Conservation (phyloP, 208 protist species). For the Strigomonas culicis region DNA sequence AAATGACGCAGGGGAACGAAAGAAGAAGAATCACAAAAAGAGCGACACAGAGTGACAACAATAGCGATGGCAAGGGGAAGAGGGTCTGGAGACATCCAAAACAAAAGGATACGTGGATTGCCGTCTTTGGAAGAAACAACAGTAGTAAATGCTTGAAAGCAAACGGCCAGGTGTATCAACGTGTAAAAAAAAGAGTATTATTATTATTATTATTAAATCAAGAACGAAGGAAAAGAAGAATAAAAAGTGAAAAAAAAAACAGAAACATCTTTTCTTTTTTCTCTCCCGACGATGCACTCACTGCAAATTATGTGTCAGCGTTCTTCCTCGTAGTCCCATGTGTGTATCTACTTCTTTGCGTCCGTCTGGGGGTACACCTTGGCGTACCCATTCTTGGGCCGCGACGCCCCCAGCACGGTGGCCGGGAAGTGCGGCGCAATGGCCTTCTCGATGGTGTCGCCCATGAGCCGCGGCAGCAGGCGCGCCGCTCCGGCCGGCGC, state of each 20-base stretch:
- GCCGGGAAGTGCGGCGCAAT: constrained; percentile 53
- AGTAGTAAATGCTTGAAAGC: too few species aligned
- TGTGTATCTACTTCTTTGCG: too few species aligned
- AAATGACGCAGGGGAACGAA: constrained; percentile 7
- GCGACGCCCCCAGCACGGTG: constrained; percentile 28
- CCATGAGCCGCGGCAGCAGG: constrained; percentile 50
- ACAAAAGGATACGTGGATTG: too few species aligned
- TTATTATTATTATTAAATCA: not conserved
- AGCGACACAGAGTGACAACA: not conserved
- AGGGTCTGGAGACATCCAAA: too few species aligned
- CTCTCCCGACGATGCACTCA: too few species aligned
- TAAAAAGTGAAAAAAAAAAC: constrained; percentile 18
- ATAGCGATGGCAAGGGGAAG: too few species aligned
- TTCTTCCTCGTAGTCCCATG: too few species aligned
- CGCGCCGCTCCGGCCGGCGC: constrained; percentile 48
- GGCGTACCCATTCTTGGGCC: constrained; percentile 45
- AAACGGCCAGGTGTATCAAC: not conserved
- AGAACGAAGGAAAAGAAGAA: constrained; percentile 1
- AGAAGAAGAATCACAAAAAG: not conserved
- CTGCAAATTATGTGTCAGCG: too few species aligned
- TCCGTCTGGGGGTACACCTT: constrained; percentile 34
- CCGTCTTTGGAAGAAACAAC: too few species aligned
- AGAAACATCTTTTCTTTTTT: not conserved
- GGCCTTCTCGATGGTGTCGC: constrained; percentile 71
- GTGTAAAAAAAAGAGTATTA: not conserved